Evolutionary conservation across 2,329 filamentous ascomycete species (phyloP), one percentile per base, ranked within the genome.

Genomic region (Trichoderma atrobrunneum): DNA sequence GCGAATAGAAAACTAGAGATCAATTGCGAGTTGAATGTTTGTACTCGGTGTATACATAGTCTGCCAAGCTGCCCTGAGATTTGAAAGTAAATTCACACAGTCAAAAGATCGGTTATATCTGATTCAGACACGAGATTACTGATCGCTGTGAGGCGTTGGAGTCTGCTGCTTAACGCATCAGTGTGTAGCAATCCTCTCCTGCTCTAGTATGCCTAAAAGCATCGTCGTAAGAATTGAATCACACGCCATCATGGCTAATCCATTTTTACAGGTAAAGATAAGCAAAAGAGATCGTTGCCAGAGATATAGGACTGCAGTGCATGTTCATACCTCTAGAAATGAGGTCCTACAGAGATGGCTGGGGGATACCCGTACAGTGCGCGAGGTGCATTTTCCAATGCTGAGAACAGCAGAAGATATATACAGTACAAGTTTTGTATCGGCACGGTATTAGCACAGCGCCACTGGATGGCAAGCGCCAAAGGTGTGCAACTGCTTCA

Each of bases 401-500:
- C 48, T 14, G n/a, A 1, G 6, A 7, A 54, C 11, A 14, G 21
- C 0, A 14, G 11, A 54, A 3, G 12, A 24, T 1, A 24, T 0
- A 2, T 14, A 24, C 48, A 54, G 48, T 54, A 14, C 3, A 14
- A 3, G 4, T 24, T 12, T 24, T 1, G 21, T 2, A 54, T 14
- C 21, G 48, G 21, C 21, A 54, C 48, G 2, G 48, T 14, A 14
- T 54, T 54, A 14, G 11, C 48, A 24, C 48, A 24, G 48, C 11
- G 48, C 21, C 21, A 21, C n/a, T 21, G 10, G 10, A 21, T 0
- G 11, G 48, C 48, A 51, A 21, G 48, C n/a, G n/a, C 10, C n/a
- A 24, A 6, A 48, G 43, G 43, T 21, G 43, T 51, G 48, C n/a
- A 54, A 54, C 48, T 54, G 48, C 51, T 56, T 56, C 51, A 67